Conservation (phyloP, 148 eudicot genomes). For the Persicaria tinctoria region DNA sequence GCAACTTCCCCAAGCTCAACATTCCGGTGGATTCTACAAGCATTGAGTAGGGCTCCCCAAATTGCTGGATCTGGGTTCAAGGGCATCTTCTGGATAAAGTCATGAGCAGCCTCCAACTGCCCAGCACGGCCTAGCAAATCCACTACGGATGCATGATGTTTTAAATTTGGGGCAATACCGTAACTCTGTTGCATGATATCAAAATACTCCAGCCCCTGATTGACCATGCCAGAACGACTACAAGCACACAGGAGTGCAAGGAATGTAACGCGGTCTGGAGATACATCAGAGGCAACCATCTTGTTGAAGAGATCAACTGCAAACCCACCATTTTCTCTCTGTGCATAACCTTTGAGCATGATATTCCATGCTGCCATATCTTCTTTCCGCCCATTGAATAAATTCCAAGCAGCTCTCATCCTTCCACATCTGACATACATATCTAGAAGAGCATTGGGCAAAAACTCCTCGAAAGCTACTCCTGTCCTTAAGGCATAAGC, state of each 20-base stretch:
- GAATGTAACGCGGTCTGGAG: constrained; percentile 70
- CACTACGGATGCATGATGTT: constrained; percentile 85
- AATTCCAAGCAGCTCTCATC: constrained; percentile 53
- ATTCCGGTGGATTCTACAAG: constrained; percentile 63
- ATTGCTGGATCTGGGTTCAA: constrained; percentile 65
- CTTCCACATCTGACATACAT: constrained; percentile 92
- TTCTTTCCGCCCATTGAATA: constrained; percentile 38
- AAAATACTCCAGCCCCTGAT: constrained; percentile 63
- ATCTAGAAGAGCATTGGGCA: constrained; percentile 75
- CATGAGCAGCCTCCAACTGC: constrained; percentile 49
- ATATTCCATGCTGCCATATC: constrained; percentile 85
- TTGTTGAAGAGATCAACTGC: constrained; percentile 49
- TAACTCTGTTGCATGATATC: constrained; percentile 43
- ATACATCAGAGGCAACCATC: constrained; percentile 45
- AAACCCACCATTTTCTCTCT: constrained; percentile 43
- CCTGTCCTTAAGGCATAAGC: constrained; percentile 65
- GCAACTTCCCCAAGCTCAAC: constrained; percentile 72
- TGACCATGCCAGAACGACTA: constrained; percentile 79
- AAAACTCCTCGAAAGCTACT: constrained; percentile 48
- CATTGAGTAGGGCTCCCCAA: constrained; percentile 91
- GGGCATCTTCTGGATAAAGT: constrained; percentile 62
- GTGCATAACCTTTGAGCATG: constrained; percentile 67
- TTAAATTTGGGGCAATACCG: constrained; percentile 51
- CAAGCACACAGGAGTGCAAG: constrained; percentile 66
- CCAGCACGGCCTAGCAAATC: constrained; percentile 97